phyloP scores from a whole-genome alignment of 1,284 basidiomycete species.

The Cryptococcus wingfieldii region DNA sequence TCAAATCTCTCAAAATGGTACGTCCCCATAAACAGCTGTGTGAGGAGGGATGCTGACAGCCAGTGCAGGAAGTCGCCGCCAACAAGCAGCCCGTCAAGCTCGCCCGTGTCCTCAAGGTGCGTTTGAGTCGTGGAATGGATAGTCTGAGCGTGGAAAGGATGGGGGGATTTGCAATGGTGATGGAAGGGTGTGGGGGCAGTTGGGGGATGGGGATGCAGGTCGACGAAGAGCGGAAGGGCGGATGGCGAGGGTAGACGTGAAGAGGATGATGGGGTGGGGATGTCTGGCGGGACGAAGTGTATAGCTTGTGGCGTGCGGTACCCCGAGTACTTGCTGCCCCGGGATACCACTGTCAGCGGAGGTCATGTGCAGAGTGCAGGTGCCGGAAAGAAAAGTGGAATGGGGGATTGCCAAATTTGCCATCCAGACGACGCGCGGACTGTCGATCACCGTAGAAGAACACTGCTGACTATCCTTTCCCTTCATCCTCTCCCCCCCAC shows the following conservation, averaged over 20 bases:
- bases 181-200: not conserved
- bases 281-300: not conserved
- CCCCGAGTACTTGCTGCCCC: not conserved
- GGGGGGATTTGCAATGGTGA: not conserved
- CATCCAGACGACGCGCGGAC: not conserved
- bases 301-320: not conserved
- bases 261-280: not conserved
- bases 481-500: too few species aligned
- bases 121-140: slow-evolving; percentile 11
- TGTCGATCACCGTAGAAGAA: not conserved
- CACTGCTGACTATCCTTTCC: slow-evolving; percentile 2
- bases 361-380: not conserved
- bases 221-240: not conserved
- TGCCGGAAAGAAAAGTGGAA: not conserved
- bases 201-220: not conserved
- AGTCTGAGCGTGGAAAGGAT: not conserved
- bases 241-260: not conserved
- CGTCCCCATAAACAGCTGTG: slow-evolving; percentile 6
- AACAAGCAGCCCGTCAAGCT: slow-evolving; percentile 85
- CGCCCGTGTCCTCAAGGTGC: slow-evolving; percentile 90
- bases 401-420: not conserved
- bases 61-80: slow-evolving; percentile 59
- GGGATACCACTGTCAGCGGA: too few species aligned
- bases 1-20: slow-evolving; percentile 37
- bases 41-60: not conserved